These are phyloP conservation scores for Spergularia azorica DNA, from an alignment of 179 eudicot species.

Conservation along the genomic window DNA sequence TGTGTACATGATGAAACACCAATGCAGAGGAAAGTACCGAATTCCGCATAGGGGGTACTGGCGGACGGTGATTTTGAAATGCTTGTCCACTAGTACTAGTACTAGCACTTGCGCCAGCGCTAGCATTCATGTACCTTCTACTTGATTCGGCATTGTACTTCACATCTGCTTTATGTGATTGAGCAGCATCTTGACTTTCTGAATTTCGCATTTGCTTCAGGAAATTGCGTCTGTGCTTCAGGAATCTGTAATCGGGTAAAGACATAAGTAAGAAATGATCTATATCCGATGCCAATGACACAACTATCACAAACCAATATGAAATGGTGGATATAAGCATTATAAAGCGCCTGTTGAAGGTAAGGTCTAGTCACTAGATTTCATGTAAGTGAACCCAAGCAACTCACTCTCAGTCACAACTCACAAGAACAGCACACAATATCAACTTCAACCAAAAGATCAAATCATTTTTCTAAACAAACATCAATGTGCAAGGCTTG, in stretches of 20 bases:
- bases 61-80: slow-evolving; percentile 8
- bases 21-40: slow-evolving; percentile 23
- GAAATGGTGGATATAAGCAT: background rate
- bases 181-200: slow-evolving; percentile 15
- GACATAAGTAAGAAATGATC: background rate
- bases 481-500: background rate
- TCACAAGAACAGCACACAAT: background rate
- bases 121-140: slow-evolving; percentile 19
- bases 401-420: background rate
- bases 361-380: background rate
- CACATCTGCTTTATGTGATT: slow-evolving; percentile 12
- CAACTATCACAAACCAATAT: background rate
- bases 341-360: background rate
- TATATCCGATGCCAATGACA: background rate
- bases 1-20: background rate
- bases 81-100: slow-evolving; percentile 21
- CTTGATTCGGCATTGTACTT: slow-evolving; percentile 26
- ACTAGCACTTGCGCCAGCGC: slow-evolving; percentile 3
- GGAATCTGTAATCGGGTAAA: slow-evolving; percentile 23
- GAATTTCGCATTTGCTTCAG: slow-evolving; percentile 20
- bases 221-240: slow-evolving; percentile 32
- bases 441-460: background rate
- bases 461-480: slow-evolving; percentile 3
- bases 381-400: background rate
- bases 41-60: slow-evolving; percentile 24